Conservation (phyloP, 1,139 yeast species). For the Candida sp. region DNA sequence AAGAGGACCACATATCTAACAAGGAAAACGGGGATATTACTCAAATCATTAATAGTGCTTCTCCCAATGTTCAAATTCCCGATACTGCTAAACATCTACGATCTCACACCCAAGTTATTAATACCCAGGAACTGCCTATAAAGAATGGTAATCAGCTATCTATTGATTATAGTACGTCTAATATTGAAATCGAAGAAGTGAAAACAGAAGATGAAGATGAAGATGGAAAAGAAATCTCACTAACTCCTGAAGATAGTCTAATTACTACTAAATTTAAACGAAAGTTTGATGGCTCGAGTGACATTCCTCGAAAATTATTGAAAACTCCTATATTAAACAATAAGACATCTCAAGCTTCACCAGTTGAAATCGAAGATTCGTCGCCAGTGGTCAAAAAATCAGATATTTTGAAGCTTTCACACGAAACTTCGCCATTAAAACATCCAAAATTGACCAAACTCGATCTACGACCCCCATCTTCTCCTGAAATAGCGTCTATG, state of each 20-base stretch:
- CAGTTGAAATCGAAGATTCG: conserved; percentile 9
- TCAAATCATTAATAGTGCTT: background rate
- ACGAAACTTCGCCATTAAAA: conserved; percentile 4
- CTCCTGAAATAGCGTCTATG: conserved; percentile 5
- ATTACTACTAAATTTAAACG: conserved; percentile 8
- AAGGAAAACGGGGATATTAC: background rate
- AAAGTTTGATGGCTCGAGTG: conserved; percentile 2
- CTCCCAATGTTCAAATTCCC: background rate
- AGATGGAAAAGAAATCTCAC: conserved; percentile 2
- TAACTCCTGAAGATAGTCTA: conserved; percentile 10
- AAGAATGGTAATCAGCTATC: conserved; percentile 2
- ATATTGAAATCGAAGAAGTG: conserved; percentile 11
- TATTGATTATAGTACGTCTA: conserved; percentile 2
- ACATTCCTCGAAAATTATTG: conserved; percentile 1
- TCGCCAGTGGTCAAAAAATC: conserved; percentile 8
- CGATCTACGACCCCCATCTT: conserved; percentile 6
- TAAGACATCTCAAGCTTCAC: conserved; percentile 9
- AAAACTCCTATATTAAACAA: conserved; percentile 3
- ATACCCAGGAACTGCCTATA: conserved; percentile 15
- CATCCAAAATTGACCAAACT: background rate
- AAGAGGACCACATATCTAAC: background rate
- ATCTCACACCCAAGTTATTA: conserved; percentile 15
- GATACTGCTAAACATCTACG: conserved; percentile 1
- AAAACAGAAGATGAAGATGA: conserved; percentile 13
- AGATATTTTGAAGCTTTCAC: conserved; percentile 4